Percentiles rank a stretch among this genome's conserved stretches.
These are phyloP conservation scores for Meyerozyma elateridarum DNA, from an alignment of 1,139 yeast species.

Conservation along the genomic window DNA sequence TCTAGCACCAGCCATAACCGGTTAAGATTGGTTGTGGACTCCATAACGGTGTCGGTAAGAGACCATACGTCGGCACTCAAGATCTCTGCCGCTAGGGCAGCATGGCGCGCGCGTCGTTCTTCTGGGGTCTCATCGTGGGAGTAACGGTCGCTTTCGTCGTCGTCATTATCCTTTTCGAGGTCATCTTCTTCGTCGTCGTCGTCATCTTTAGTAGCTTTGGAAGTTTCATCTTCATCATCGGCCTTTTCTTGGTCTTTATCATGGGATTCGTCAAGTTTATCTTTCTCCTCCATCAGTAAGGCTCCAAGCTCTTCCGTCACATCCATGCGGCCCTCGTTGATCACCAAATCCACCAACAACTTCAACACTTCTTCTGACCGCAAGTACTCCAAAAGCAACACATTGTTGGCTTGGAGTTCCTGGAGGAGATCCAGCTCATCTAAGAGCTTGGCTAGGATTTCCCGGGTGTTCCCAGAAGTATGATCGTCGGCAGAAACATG, in stretches of 20 bases:
- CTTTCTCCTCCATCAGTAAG: slow-evolving; percentile 9
- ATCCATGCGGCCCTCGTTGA: slow-evolving; percentile 35
- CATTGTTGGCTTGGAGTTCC: slow-evolving; percentile 78
- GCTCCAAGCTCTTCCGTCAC: slow-evolving; percentile 7
- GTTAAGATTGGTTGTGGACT: slow-evolving; percentile 57
- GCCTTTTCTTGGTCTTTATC: slow-evolving; percentile 11
- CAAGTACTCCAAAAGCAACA: slow-evolving; percentile 73
- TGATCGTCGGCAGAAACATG: slow-evolving; percentile 28
- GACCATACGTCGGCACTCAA: slow-evolving; percentile 94
- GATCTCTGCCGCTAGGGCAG: slow-evolving; percentile 87
- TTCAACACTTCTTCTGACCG: slow-evolving; percentile 68
- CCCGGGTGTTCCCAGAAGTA: slow-evolving; percentile 15
- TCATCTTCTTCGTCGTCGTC: slow-evolving; percentile 11
- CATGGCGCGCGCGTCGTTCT: slow-evolving; percentile 61
- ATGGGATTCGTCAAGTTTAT: slow-evolving; percentile 12
- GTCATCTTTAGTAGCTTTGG: slow-evolving; percentile 9
- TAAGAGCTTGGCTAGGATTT: slow-evolving; percentile 58
- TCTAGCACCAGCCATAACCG: slow-evolving; percentile 80
- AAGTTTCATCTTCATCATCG: slow-evolving; percentile 7
- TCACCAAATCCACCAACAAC: slow-evolving; percentile 63
- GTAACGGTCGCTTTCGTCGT: slow-evolving; percentile 19
- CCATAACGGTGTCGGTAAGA: slow-evolving; percentile 86
- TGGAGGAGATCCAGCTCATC: slow-evolving; percentile 86
- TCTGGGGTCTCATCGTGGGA: slow-evolving; percentile 37
- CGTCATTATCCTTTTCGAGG: slow-evolving; percentile 15